Base-by-base conservation (phyloP, 192 early-diverging fungal genomes). In the Diversispora eburnea region DNA sequence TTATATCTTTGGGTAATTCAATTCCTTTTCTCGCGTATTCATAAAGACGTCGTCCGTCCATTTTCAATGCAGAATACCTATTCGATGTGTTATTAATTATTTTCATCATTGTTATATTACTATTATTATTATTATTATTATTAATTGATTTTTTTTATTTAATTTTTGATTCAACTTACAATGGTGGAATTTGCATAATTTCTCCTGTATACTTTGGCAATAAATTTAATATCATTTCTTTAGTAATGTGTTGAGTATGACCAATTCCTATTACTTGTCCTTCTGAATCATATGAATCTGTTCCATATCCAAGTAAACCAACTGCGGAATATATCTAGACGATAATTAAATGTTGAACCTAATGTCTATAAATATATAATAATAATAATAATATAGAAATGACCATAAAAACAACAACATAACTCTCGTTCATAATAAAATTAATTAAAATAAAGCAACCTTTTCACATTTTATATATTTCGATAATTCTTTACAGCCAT, bases 21-120 rank as follows among this genome's bases (percentile, higher is more conserved):
- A 78, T 60, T 2, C 86, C 87, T 13, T 76, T 73, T 7, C 91
- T 83, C 0, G 91, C 90, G 75, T 92, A 92, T 17, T 92, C 86
- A 63, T 92, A 91, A 9, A 93, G 74, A 39, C 88, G 72, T 67
- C 87, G 86, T 22, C 91, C 91, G 49, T 91, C 83, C 46, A 93
- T 80, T 42, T 78, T 83, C 17, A 92, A 69, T 0, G 90, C 91
- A 56, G 90, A 91, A 76, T 91, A 88, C 33, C 86, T 87, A 59
- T 19, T 33, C 2, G 25, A 33, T 33, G 25, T 33, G 25, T 33
- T 33, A 33, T 33, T 33, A 2, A 33, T 33, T 33, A 33, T 33
- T 33, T 33, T 33, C 25, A 33, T 33, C 2, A 33, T 33, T 33
- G 2, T 33, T 33, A 33, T 33, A 33, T 1, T 33, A 33, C 0